Evolutionary conservation across 768 basidiomycete genomes (phyloP), one percentile per base, ranked within the genome.

Genomic region (Amanita fuliginea): DNA sequence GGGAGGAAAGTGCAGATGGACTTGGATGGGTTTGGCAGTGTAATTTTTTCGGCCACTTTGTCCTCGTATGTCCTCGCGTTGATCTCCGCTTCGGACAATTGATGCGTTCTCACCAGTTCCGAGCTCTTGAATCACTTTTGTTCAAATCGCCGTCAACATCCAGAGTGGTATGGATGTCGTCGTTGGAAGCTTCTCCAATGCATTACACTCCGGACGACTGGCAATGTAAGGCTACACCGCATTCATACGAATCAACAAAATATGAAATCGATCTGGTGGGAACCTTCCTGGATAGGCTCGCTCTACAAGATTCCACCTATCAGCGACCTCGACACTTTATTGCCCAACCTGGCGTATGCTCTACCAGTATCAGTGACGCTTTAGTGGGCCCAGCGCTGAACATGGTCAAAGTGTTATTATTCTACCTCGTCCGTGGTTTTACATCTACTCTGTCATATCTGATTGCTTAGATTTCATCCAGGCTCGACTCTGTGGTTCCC

Each of bases 21-120:
- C 64, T 90, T 0, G 90, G 90, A 2, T 83, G 75, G 74, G 76
- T 81, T 6, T 93, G 88, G 86, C 86, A 91, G 59, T 84, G 78
- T 52, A 92, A 92, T 56, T 65, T 90, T 22, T 90, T 92, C 49
- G 80, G 83, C 0, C 88, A 91, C 62, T 92, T 83, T 59, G 73
- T 73, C 24, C 64, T 93, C 55, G 89, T 91, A 58, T 48, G 83
- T 73, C 41, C 24, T 33, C 14, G 7, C 32, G 11, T 34, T 8
- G 26, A 19, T 36, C 24, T 41, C 14, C 34, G 40, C 54, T 36
- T 19, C 33, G 45, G 33, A 32, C 32, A 40, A 10, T 32, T 13
- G 26, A 37, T 3, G 9, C 19, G 47, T 42, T 53, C n/a, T n/a
- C n/a, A 49, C 35, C 56, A 91, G 89, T 81, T 76, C 53, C 81